Base-by-base conservation (phyloP, 495 filamentous ascomycete species). In the Podospora fimiseda region DNA sequence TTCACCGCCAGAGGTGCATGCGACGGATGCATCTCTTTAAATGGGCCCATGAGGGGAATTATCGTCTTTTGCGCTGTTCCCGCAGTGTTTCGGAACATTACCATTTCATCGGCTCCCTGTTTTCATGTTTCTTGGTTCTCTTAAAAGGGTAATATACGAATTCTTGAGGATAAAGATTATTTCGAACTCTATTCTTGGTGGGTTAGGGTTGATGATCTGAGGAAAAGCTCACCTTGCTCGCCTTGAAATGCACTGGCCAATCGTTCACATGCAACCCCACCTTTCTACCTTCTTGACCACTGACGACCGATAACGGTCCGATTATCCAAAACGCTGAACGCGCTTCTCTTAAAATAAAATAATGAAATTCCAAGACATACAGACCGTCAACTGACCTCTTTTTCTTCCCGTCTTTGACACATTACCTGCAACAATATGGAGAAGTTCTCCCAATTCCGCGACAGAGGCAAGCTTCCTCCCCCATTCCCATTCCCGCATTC, bases 381-480 rank as follows among this genome's bases (percentile, higher is more conserved):
- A n/a, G n/a, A n/a, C n/a, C 27, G 27, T 33, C 27, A 33, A 11
- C 11, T 33, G 27, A 33, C 27, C 27, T 33, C 6, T 11, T 33
- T 33, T 33, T n/a, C n/a, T n/a, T n/a, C n/a, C 39, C 16, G 6
- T 41, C 39, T 41, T 41, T 41, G 39, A 6, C 5, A n/a, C 39
- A 7, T n/a, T 19, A 20, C 16, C 42, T 4, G 13, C 21, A 44
- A 44, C 11, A 22, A 44, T 66, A 98, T 98, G 93, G 93, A 98
- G 80, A 96, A 95, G 70, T 97, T 89, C 69, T 92, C 90, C 9
- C 90, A 96, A 67, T 99, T 87, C 59, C 85, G 93, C 51, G 93
- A 99, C 73, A 81, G 88, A 81, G 93, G 93, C 86, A 76, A 58
- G 74, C 64, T 9, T 18, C 15, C 38, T 45, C n/a, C 51, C 14